A percentile compares a stretch with the other conserved stretches of the same genome.
Conservation (phyloP, 139 green algal species). For the Monoraphidium neglectum region DNA sequence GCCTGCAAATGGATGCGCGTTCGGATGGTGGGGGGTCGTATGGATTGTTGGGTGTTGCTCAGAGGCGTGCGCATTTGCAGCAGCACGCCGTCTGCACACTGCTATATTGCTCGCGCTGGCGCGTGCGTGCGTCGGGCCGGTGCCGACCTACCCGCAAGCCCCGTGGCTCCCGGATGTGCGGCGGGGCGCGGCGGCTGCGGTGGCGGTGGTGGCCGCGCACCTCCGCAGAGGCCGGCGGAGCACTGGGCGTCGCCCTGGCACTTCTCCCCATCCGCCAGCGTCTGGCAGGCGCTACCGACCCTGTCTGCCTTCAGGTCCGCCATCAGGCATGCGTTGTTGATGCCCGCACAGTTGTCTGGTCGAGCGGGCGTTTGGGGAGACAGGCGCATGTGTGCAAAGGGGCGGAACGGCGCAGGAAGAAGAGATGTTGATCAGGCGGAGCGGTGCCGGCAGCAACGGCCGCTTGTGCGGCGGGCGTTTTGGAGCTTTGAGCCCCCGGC, state of each 20-base stretch:
- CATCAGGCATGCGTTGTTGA: constrained; percentile 11
- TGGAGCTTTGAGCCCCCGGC: too few relatives aligned
- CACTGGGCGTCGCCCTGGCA: not conserved
- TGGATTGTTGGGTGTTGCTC: too few relatives aligned
- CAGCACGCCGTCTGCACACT: too few relatives aligned
- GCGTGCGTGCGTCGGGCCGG: too few relatives aligned
- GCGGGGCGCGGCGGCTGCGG: not conserved
- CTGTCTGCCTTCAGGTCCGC: constrained; percentile 1
- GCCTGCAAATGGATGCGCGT: too few relatives aligned
- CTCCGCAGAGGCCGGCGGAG: not conserved
- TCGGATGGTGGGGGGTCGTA: too few relatives aligned
- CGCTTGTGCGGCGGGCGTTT: not conserved
- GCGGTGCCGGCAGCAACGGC: not conserved
- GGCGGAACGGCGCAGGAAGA: not conserved
- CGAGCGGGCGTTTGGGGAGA: not conserved
- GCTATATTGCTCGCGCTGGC: too few relatives aligned
- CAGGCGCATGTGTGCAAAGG: not conserved
- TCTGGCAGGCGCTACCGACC: not conserved
- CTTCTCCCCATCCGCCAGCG: not conserved
- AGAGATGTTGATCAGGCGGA: not conserved
- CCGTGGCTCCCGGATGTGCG: not conserved
- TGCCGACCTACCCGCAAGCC: constrained; percentile 1
- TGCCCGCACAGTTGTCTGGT: constrained; percentile 25
- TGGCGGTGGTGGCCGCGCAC: not conserved
- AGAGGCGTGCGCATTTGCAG: too few relatives aligned